Percentiles rank a stretch among this genome's conserved stretches.
phyloP scores from a whole-genome alignment of 2,329 filamentous ascomycete species.

The Dactylellina haptotyla region DNA sequence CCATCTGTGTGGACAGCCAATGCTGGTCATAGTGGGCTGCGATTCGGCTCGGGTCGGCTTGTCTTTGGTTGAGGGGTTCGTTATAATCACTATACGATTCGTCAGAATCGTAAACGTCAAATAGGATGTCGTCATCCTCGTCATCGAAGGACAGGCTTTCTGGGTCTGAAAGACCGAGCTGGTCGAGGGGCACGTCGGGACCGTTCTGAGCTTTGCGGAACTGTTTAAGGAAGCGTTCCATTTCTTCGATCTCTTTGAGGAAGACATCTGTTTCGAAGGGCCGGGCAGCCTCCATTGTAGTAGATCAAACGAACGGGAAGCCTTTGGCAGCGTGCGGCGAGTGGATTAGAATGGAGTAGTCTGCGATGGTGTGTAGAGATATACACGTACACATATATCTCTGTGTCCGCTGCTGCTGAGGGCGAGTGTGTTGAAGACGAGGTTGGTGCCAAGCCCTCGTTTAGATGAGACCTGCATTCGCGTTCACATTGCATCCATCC shows the following conservation, averaged over 20 bases:
- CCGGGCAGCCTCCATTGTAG: constrained; percentile 17
- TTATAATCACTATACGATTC: constrained; percentile 13
- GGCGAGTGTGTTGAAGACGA: too few species aligned
- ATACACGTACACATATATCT: too few species aligned
- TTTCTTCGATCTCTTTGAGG: constrained; percentile 44
- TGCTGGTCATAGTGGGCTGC: constrained; percentile 35
- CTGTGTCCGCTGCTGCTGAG: too few species aligned
- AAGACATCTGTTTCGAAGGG: constrained; percentile 37
- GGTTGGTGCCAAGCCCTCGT: constrained; percentile 12
- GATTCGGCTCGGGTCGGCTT: neutral
- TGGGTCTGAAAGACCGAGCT: constrained; percentile 28
- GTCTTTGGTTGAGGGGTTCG: constrained; percentile 1
- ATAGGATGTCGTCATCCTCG: constrained; percentile 25
- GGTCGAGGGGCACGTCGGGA: neutral
- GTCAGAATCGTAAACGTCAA: constrained; percentile 50
- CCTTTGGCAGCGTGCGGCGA: neutral
- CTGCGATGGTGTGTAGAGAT: neutral
- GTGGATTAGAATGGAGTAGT: neutral
- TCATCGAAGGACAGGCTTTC: constrained; percentile 34
- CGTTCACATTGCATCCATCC: neutral
- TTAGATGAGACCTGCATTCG: constrained; percentile 11
- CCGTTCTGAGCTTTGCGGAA: constrained; percentile 34
- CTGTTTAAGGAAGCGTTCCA: constrained; percentile 39
- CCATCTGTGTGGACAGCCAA: constrained; percentile 49
- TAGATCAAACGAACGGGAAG: neutral